Percentiles rank a stretch among this genome's conserved stretches.
Conservation (phyloP, 2,329 filamentous ascomycete species). For the Sclerotinia minor region DNA sequence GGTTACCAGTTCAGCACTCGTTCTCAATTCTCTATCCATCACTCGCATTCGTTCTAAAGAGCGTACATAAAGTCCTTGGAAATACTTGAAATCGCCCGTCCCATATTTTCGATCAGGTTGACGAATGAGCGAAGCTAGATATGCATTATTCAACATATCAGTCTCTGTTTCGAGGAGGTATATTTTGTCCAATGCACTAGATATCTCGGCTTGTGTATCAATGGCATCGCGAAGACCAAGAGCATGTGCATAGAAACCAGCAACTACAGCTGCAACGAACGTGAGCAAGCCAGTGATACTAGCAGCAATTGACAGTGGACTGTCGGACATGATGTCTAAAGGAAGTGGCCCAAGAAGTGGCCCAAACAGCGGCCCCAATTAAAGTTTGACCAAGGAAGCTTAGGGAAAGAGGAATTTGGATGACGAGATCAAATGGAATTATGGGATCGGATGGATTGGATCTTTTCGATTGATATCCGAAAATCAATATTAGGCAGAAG, state of each 20-base stretch:
- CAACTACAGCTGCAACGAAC: slow-evolving; percentile 30
- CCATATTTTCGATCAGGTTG: slow-evolving; percentile 31
- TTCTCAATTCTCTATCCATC: slow-evolving; percentile 30
- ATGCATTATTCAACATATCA: slow-evolving; percentile 33
- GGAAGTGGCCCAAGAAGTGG: slow-evolving; percentile 1
- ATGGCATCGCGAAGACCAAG: slow-evolving; percentile 31
- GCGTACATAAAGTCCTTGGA: slow-evolving; percentile 30
- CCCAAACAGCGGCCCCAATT: neutral
- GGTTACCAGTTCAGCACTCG: slow-evolving; percentile 25
- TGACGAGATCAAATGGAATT: neutral
- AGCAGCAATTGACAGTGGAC: slow-evolving; percentile 27
- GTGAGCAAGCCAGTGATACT: slow-evolving; percentile 32
- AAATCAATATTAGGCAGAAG: slow-evolving; percentile 18
- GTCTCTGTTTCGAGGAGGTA: slow-evolving; percentile 33
- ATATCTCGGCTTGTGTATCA: slow-evolving; percentile 33
- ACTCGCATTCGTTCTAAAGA: slow-evolving; percentile 29
- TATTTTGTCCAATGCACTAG: slow-evolving; percentile 32
- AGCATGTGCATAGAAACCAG: slow-evolving; percentile 31
- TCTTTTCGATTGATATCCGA: slow-evolving; percentile 14
- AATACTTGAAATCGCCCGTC: slow-evolving; percentile 33
- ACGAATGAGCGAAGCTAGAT: slow-evolving; percentile 31
- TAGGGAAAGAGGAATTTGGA: neutral
- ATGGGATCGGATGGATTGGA: slow-evolving; percentile 15
- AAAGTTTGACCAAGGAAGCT: neutral
- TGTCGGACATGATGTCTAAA: slow-evolving; percentile 16